Evolutionary conservation across 345 rosid species (phyloP), one percentile per base, ranked within the genome.

Genomic region (Citrus mangshanensis): DNA sequence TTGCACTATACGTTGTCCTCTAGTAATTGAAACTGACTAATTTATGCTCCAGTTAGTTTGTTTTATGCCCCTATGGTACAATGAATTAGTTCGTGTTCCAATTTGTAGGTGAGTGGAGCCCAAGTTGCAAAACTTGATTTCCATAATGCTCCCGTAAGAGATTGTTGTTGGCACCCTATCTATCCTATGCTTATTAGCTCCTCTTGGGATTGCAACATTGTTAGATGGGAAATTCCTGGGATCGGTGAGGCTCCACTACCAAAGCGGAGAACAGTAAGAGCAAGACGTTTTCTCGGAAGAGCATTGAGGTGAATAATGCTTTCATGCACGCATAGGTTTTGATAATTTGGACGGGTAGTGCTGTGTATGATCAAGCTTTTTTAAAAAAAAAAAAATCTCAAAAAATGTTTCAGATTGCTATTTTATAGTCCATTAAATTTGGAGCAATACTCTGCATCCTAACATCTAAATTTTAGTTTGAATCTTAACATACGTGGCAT

Each of bases 111-210:
- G 75, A 89, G 82, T 19, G 91, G 93, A 59, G 83, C 79, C 62
- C 82, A 73, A 80, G 95, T 87, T 42, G 92, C 86, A 24, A 80
- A n/a, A 76, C 85, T 87, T 3, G 70, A 84, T 12, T 64, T 75
- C 76, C 92, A 88, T 18, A 70, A 34, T 2, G 82, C 69, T 54
- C 84, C 90, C 9, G 90, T 89, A 13, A 88, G 95, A 77, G 95
- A 91, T 77, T 89, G 92, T 68, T 89, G 88, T 72, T 91, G 95
- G 95, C 95, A 89, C 68, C 95, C 95, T 0, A 22, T 37, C 69
- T 83, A 88, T 67, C 93, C 92, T 0, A 80, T 83, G 84, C 64
- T 91, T 2, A 79, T 91, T 38, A 91, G 85, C 78, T 91, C 92
- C 58, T 88, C 95, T 1, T 89, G 95, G 95, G 92, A 89, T 1